Evolutionary conservation across 805 yeast genomes (phyloP), one percentile per base, ranked within the genome.

Genomic region (Pichia nanzhaoensis): DNA sequence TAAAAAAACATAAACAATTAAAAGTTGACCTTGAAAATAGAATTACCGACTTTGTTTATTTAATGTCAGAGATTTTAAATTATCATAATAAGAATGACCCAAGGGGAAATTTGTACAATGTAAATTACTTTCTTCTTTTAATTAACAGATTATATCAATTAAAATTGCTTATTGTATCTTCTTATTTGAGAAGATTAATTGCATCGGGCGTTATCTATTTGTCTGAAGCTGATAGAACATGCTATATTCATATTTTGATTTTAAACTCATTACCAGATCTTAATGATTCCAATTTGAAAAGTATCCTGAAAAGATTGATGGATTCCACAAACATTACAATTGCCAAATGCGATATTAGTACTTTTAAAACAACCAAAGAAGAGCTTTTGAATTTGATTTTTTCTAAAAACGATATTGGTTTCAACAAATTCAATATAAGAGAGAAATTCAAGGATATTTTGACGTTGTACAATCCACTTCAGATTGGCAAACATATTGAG

Each of bases 181-280:
- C 84, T 1, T 91, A 91, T 56, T 69, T 90, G 46, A 69, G 97
- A 55, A 78, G 81, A 53, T 66, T 90, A 32, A 89, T 91, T 37
- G 87, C 96, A 9, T 80, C 93, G 1, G 99, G 97, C 4, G 70
- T 88, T 1, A 76, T 90, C 38, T 87, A 84, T 61, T 61, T 78
- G 12, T 65, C 70, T 3, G 71, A 76, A 7, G 75, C 77, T 17
- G 69, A 69, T 7, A 60, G 65, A 22, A 82, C 81, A 41, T 70
- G 69, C 56, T 63, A 56, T 47, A 71, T 71, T 36, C 95, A 76
- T 57, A 66, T 82, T 19, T 53, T 68, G 10, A 69, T 84, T 8
- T 64, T 84, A 45, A 73, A 75, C 49, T 78, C 81, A 45, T 60
- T 85, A 33, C 85, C 83, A 2, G 73, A 75, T 1, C 51, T 75